Evolutionary conservation across 306 rosid genomes (phyloP).

Genomic region (Erythrophleum fordii): DNA sequence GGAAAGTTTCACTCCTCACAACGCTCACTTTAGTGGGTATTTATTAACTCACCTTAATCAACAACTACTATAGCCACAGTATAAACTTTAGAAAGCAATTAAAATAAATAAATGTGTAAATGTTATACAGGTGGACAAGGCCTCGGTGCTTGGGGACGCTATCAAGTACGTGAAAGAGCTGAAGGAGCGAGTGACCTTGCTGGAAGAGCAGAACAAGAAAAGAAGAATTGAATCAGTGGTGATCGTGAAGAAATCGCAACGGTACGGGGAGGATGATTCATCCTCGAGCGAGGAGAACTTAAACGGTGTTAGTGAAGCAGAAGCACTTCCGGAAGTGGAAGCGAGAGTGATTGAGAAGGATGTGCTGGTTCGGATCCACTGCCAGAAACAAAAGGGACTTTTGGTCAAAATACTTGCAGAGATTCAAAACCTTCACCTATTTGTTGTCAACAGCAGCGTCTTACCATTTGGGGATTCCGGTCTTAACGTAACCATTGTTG

Average conservation of each 20-base stretch:
- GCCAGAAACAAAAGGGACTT: slow-evolving; percentile 57
- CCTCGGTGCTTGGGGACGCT: slow-evolving; percentile 73
- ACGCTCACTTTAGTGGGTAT: too few relatives aligned
- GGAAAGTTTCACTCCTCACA: too few relatives aligned
- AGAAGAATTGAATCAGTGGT: slow-evolving; percentile 52
- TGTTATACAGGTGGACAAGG: slow-evolving; percentile 69
- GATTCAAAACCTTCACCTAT: slow-evolving; percentile 57
- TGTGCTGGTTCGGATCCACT: slow-evolving; percentile 66
- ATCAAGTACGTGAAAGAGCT: slow-evolving; percentile 70
- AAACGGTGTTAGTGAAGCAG: slow-evolving; percentile 33
- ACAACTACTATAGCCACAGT: too few relatives aligned
- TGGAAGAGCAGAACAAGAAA: slow-evolving; percentile 69
- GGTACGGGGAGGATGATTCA: slow-evolving; percentile 45
- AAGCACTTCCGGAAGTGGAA: slow-evolving; percentile 58
- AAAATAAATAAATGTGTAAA: not conserved
- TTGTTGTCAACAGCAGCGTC: slow-evolving; percentile 46
- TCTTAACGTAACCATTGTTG: slow-evolving; percentile 61
- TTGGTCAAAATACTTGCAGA: slow-evolving; percentile 51
- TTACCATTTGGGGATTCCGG: slow-evolving; percentile 48
- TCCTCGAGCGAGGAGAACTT: slow-evolving; percentile 59
- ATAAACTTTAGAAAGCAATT: not conserved
- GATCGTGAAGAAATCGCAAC: slow-evolving; percentile 47
- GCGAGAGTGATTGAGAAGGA: slow-evolving; percentile 63
- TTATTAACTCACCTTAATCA: too few relatives aligned
- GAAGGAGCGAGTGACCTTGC: slow-evolving; percentile 52